Conservation (phyloP, 352 stramenopile species). For the Phytopythium montanum region DNA sequence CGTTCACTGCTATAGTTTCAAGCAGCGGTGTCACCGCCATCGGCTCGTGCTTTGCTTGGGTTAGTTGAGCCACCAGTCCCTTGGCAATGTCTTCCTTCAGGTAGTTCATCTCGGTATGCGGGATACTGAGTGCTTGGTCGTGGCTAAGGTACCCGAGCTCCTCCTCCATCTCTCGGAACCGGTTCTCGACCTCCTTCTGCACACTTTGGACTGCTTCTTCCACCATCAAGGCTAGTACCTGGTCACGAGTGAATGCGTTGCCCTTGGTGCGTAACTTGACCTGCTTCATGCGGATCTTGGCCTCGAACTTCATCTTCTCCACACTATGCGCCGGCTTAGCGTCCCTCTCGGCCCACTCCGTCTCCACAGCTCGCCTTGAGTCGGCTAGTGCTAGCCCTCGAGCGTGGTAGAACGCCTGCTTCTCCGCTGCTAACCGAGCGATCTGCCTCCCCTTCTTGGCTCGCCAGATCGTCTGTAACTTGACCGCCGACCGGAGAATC, state of each 20-base stretch:
- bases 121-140: conserved; percentile 28
- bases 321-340: conserved; percentile 63
- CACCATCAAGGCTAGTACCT: conserved; percentile 77
- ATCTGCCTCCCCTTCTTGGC: conserved; percentile 67
- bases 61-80: conserved; percentile 46
- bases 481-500: conserved; percentile 60
- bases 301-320: conserved; percentile 93
- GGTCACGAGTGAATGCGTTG: conserved; percentile 66
- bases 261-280: conserved; percentile 88
- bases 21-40: conserved; percentile 37
- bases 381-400: conserved; percentile 73
- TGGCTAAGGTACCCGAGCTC: conserved; percentile 70
- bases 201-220: conserved; percentile 80
- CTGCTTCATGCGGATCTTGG: conserved; percentile 92
- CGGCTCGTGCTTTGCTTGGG: conserved; percentile 56
- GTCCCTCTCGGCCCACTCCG: conserved; percentile 76
- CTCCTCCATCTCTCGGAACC: conserved; percentile 87
- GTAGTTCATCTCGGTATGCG: conserved; percentile 49
- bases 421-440: conserved; percentile 68
- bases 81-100: conserved; percentile 66
- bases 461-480: conserved; percentile 83
- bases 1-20: conserved; percentile 48
- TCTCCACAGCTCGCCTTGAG: conserved; percentile 43
- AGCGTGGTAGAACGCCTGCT: conserved; percentile 89
- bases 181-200: conserved; percentile 78